Conservation (phyloP, 23 red algal genomes). For the Gracilaria caudata region DNA sequence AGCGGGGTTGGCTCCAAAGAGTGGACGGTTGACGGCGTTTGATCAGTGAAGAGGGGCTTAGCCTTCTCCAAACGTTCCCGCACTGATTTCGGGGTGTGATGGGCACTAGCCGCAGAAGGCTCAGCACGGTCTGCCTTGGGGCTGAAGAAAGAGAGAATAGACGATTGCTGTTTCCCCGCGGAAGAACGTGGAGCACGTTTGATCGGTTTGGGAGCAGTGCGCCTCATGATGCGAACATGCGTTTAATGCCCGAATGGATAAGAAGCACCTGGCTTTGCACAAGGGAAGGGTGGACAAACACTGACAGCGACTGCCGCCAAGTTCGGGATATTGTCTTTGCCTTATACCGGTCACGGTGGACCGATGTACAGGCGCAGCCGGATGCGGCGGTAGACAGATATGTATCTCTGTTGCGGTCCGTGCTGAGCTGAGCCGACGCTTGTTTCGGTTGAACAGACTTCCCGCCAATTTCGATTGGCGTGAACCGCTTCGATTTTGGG, state of each 20-base stretch:
- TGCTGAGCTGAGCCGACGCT: background rate
- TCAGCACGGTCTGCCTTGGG: constrained; percentile 2
- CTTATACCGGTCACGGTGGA: background rate
- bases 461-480: constrained; percentile 10
- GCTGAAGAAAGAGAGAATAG: constrained; percentile 29
- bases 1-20: background rate
- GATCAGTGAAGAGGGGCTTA: constrained; percentile 6
- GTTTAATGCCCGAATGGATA: background rate
- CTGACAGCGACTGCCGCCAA: background rate
- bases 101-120: background rate
- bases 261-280: background rate
- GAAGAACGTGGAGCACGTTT: constrained; percentile 24
- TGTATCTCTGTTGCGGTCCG: background rate
- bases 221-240: constrained; percentile 2
- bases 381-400: background rate
- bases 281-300: background rate
- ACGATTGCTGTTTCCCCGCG: constrained; percentile 1
- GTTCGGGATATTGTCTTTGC: background rate
- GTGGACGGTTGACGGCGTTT: constrained; percentile 8
- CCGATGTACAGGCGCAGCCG: background rate
- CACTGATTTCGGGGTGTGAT: background rate
- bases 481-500: background rate
- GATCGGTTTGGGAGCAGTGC: background rate
- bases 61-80: background rate
- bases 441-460: background rate